Evolutionary conservation across 257 asterid species (phyloP).

Genomic region (Solanum megistacrolobum): DNA sequence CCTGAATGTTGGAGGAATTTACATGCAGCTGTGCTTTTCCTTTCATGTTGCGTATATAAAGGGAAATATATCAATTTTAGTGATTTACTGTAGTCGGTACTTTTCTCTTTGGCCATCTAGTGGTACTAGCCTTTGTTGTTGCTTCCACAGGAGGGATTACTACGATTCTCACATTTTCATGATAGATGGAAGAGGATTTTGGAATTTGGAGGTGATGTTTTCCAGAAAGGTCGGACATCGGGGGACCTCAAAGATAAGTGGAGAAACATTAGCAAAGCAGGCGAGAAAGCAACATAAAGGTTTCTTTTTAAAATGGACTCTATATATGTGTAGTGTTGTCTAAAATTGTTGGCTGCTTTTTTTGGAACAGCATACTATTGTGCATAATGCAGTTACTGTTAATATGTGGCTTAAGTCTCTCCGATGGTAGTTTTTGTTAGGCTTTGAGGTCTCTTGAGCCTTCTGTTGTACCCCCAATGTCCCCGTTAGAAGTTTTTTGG

Average conservation of each 20-base stretch:
- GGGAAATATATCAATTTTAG: not conserved
- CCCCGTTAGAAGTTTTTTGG: not conserved
- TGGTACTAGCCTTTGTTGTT: not conserved
- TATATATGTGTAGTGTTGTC: not conserved
- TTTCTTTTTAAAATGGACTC: not conserved
- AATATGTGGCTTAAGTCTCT: not conserved
- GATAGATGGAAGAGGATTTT: conserved; percentile 39
- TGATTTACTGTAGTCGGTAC: not conserved
- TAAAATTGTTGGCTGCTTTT: not conserved
- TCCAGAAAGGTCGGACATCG: conserved; percentile 39
- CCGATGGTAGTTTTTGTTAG: not conserved
- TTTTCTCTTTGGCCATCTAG: not conserved
- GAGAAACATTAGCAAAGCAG: conserved; percentile 48
- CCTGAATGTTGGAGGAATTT: not conserved
- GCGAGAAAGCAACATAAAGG: not conserved
- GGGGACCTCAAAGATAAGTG: conserved; percentile 71
- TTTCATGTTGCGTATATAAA: not conserved
- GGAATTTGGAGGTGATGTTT: conserved; percentile 41
- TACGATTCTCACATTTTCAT: not conserved
- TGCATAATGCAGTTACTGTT: not conserved
- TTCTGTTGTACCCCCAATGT: not conserved
- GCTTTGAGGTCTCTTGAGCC: not conserved
- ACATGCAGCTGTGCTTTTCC: not conserved
- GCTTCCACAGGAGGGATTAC: conserved; percentile 43
- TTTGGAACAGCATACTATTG: not conserved